A percentile compares a stretch with the other conserved stretches of the same genome.
Conservation (phyloP, 495 filamentous ascomycete genomes). For the Oidiodendron maius region DNA sequence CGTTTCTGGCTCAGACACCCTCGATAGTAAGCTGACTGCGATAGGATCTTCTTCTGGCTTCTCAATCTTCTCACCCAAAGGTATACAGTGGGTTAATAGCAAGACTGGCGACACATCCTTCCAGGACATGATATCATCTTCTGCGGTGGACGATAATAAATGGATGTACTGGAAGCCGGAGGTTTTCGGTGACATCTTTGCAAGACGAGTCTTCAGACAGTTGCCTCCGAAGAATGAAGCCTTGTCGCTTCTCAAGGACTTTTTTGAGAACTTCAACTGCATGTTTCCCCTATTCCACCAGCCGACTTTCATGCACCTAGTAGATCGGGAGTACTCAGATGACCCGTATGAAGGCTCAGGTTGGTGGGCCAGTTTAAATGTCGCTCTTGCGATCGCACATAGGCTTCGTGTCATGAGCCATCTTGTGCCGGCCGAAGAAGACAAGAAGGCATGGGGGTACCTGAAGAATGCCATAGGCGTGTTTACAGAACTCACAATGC, state of each 20-base stretch:
- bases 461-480: constrained; percentile 95
- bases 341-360: constrained; percentile 95
- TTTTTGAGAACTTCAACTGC: constrained; percentile 97
- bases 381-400: constrained; percentile 86
- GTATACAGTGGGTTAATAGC: constrained; percentile 97
- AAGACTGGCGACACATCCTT: constrained; percentile 94
- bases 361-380: constrained; percentile 97
- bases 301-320: constrained; percentile 94
- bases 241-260: constrained; percentile 80
- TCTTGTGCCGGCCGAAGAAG: constrained; percentile 80
- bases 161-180: constrained; percentile 97
- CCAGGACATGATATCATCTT: constrained; percentile 87
- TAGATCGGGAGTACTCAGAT: constrained; percentile 84
- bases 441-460: constrained; percentile 89
- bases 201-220: constrained; percentile 72
- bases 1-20: constrained; percentile 10
- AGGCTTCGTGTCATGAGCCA: constrained; percentile 94
- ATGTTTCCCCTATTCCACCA: constrained; percentile 97
- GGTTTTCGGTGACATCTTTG: constrained; percentile 90
- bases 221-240: constrained; percentile 78
- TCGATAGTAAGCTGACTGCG: constrained; percentile 1
- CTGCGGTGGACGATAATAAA: constrained; percentile 79
- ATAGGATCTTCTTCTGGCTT: constrained; percentile 94
- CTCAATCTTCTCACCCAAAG: constrained; percentile 96
- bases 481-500: constrained; percentile 85